Percentiles rank a stretch among this genome's conserved stretches.
These are phyloP conservation scores for Quercus aquifolioides DNA, from an alignment of 306 rosid species.

Conservation along the genomic window DNA sequence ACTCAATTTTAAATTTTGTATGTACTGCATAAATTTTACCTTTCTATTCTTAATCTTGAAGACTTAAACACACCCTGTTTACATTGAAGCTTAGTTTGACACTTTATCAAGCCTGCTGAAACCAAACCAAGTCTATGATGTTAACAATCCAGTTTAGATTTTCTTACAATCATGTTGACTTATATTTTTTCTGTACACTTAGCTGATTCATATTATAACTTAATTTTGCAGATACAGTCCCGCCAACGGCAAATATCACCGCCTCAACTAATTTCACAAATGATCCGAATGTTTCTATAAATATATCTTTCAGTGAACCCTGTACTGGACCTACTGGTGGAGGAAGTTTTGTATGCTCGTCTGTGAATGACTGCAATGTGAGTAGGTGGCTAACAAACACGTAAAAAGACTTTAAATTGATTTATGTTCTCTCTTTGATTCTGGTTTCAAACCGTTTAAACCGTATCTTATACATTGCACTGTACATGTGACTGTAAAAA, in stretches of 20 bases:
- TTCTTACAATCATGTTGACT: neutral
- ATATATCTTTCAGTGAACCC: constrained; percentile 71
- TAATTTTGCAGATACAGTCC: constrained; percentile 64
- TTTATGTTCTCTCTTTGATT: neutral
- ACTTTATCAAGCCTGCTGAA: neutral
- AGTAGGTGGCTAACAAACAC: constrained; percentile 40
- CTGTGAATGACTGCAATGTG: constrained; percentile 77
- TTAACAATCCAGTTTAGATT: neutral
- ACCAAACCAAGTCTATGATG: neutral
- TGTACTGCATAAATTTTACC: neutral
- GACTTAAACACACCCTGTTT: neutral
- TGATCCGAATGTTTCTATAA: constrained; percentile 62
- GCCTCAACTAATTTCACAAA: constrained; percentile 60
- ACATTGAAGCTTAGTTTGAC: neutral
- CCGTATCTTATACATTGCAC: too few species aligned
- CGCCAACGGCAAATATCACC: constrained; percentile 73
- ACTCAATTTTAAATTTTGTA: neutral
- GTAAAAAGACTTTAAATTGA: neutral
- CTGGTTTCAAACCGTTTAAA: too few species aligned
- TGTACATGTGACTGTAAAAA: too few species aligned
- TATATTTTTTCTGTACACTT: neutral
- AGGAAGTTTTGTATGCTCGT: constrained; percentile 55
- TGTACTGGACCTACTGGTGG: constrained; percentile 38
- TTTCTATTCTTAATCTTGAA: neutral
- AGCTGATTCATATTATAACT: neutral